Evolutionary conservation across 305 asterid species (phyloP).

Genomic region (Salvia sclarea): DNA sequence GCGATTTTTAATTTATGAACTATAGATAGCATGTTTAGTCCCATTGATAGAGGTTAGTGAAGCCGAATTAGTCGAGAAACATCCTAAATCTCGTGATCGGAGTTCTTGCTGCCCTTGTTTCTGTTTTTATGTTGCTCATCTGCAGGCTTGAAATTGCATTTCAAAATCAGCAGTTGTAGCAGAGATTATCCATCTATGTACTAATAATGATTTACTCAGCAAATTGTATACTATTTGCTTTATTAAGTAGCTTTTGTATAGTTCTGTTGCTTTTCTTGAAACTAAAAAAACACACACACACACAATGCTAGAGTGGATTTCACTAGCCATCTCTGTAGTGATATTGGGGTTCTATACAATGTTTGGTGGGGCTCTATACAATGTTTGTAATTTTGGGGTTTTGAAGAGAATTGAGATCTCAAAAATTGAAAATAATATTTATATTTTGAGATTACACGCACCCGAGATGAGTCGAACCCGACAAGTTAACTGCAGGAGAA

Average conservation of each 20-base stretch:
- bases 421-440: too few species aligned
- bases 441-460: too few species aligned
- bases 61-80: neutral
- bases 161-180: neutral
- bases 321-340: too few species aligned
- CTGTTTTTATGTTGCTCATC: neutral
- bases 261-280: neutral
- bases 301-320: too few species aligned
- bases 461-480: too few species aligned
- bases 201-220: neutral
- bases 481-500: too few species aligned
- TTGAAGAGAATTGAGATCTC: too few species aligned
- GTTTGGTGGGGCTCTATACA: too few species aligned
- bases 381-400: too few species aligned
- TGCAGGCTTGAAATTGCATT: constrained; percentile 6
- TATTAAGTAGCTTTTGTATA: neutral
- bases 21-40: neutral
- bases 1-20: neutral
- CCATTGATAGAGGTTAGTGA: neutral
- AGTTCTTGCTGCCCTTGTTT: neutral
- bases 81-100: neutral
- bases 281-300: neutral
- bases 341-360: too few species aligned
- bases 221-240: neutral
- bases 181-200: neutral